Base-by-base conservation (phyloP, 2,329 filamentous ascomycete genomes). In the Beauveria sp. region DNA sequence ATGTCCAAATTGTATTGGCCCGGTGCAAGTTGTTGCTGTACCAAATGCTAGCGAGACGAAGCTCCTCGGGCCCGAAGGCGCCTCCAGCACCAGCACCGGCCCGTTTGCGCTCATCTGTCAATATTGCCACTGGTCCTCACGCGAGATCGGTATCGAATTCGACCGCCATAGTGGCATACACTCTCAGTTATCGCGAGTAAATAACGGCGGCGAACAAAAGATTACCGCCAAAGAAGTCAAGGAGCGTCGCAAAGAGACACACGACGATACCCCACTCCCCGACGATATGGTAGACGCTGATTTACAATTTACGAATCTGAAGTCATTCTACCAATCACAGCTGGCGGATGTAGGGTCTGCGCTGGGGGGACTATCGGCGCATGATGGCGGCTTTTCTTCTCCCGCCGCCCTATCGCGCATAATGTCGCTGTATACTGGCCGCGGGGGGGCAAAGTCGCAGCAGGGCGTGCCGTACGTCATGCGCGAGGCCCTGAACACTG, bases 111-210 rank as follows among this genome's bases (percentile, higher is more conserved):
- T 99, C 47, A 84, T 87, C 43, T 99, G 94, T 77, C 85, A 87
- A 56, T 96, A 96, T 75, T 99, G 94, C 77, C 87, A 90, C 73
- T 99, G 94, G 94, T 91, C 85, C 64, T 93, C 92, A 1, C 82
- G 88, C 57, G 94, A 99, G 70, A 90, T 96, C 47, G 91, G 89
- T 43, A 87, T 99, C 72, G 86, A 90, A 68, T 96, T 99, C 70
- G 91, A 93, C 69, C 92, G 93, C 67, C 86, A 90, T 10, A 94
- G 90, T 62, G 91, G 91, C 63, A 92, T 99, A 64, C 88, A 90
- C 65, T 81, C 83, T 30, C 94, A 99, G 71, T 78, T 96, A 9
- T 77, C 87, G 43, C 89, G 87, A 67, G 75, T 94, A 61, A 85
- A 85, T 46, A 85, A 86, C 64, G 84, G 84, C 40, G 84, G 84